Evolutionary conservation across 2,329 filamentous ascomycete species (phyloP).

Genomic region (Lecanicillium sp.): DNA sequence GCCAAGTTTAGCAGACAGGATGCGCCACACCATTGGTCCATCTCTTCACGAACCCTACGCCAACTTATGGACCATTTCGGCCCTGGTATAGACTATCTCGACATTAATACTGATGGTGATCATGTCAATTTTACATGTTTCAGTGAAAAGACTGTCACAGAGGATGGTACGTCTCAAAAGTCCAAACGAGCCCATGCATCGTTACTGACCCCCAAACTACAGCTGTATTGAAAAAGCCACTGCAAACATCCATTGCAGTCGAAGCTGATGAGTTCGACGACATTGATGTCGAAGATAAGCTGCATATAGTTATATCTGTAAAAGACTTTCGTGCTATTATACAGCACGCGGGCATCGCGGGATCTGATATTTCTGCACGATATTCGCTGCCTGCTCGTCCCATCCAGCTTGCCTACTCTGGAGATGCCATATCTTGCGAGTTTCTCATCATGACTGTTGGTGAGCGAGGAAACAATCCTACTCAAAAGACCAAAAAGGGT

Average conservation of each 20-base stretch:
- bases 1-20: constrained; percentile 63
- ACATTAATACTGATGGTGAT: constrained; percentile 66
- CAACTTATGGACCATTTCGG: constrained; percentile 77
- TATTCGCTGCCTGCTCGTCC: constrained; percentile 67
- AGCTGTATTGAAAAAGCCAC: constrained; percentile 72
- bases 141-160: constrained; percentile 68
- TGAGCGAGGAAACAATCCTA: constrained; percentile 44
- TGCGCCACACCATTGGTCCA: constrained; percentile 63
- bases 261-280: constrained; percentile 70
- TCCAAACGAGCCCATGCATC: constrained; percentile 9
- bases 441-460: constrained; percentile 79
- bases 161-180: constrained; percentile 29
- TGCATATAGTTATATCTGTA: constrained; percentile 74
- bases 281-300: constrained; percentile 63
- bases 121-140: constrained; percentile 74
- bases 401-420: constrained; percentile 63
- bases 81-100: constrained; percentile 70
- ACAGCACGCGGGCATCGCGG: constrained; percentile 62
- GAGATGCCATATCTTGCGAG: constrained; percentile 61
- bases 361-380: constrained; percentile 55
- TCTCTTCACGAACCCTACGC: constrained; percentile 60
- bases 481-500: constrained; percentile 39
- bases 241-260: constrained; percentile 71
- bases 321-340: constrained; percentile 78
- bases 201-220: too few species aligned